These are phyloP conservation scores for Kalaharituber pfeilii DNA, from an alignment of 2,329 filamentous ascomycete genomes.

Conservation along the genomic window DNA sequence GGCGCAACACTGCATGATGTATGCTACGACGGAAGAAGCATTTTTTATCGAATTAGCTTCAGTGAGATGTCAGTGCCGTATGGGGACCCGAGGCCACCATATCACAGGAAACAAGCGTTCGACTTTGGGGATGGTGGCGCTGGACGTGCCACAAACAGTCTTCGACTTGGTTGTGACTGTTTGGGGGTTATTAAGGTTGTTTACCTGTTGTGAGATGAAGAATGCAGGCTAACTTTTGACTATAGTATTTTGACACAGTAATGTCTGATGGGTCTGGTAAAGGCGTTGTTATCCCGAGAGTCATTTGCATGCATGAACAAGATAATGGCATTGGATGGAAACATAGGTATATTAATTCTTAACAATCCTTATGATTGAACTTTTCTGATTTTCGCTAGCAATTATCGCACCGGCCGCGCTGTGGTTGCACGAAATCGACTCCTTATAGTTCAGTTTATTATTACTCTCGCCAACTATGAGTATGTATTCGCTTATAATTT, in stretches of 20 bases:
- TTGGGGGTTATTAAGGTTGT: constrained; percentile 45
- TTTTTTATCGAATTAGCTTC: constrained; percentile 49
- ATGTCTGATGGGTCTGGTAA: constrained; percentile 38
- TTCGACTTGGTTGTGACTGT: constrained; percentile 50
- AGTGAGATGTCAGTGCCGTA: constrained; percentile 57
- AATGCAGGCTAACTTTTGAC: constrained; percentile 9
- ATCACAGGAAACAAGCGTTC: constrained; percentile 53
- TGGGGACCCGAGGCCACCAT: constrained; percentile 46
- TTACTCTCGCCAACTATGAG: constrained; percentile 54
- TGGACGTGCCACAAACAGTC: constrained; percentile 49
- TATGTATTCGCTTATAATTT: constrained; percentile 40
- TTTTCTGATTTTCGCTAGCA: constrained; percentile 26
- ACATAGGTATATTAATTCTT: constrained; percentile 28
- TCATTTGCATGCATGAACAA: constrained; percentile 51
- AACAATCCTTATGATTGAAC: not conserved
- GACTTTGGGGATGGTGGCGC: constrained; percentile 54
- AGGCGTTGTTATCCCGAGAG: constrained; percentile 39
- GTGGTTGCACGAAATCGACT: constrained; percentile 45
- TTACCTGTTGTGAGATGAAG: not conserved
- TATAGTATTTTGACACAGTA: constrained; percentile 41
- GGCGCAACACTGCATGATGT: constrained; percentile 54
- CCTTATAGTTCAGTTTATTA: constrained; percentile 49
- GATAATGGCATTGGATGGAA: constrained; percentile 55
- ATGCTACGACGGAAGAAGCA: constrained; percentile 45
- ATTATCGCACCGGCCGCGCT: constrained; percentile 45